Evolutionary conservation across 2,329 filamentous ascomycete genomes (phyloP).

Genomic region (Colletotrichum ledebouriae): DNA sequence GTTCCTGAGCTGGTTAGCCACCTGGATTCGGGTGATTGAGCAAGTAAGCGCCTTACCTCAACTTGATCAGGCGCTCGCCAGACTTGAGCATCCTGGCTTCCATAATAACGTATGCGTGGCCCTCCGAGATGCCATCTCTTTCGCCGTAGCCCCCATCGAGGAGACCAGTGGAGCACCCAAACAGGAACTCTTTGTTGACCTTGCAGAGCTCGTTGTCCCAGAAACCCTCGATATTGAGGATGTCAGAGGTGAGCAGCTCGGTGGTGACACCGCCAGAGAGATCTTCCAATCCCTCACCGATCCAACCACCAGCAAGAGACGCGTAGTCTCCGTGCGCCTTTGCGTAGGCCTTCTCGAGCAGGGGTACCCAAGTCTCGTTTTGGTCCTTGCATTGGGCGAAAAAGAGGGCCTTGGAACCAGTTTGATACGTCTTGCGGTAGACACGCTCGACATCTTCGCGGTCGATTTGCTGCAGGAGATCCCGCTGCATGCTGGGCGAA

Average conservation of each 20-base stretch:
- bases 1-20: conserved; percentile 55
- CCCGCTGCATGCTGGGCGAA: conserved; percentile 79
- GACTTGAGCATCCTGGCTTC: conserved; percentile 66
- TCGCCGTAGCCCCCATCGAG: conserved; percentile 73
- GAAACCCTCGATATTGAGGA: conserved; percentile 83
- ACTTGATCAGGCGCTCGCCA: conserved; percentile 68
- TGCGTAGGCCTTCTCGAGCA: conserved; percentile 86
- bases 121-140: conserved; percentile 69
- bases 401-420: conserved; percentile 81
- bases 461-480: conserved; percentile 81
- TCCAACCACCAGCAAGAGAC: conserved; percentile 78
- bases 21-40: background rate
- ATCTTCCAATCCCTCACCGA: conserved; percentile 72
- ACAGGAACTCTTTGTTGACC: conserved; percentile 84
- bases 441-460: conserved; percentile 79
- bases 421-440: conserved; percentile 79
- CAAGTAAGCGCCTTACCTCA: conserved; percentile 52
- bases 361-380: conserved; percentile 86
- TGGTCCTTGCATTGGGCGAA: conserved; percentile 82
- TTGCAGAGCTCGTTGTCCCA: conserved; percentile 86
- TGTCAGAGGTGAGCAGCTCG: conserved; percentile 76
- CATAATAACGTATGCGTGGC: conserved; percentile 73
- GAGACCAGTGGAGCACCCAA: conserved; percentile 76
- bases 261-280: conserved; percentile 78
- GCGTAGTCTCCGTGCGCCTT: conserved; percentile 86